These are phyloP conservation scores for Penicillium thymicola DNA, from an alignment of 2,329 filamentous ascomycete genomes.

Conservation along the genomic window DNA sequence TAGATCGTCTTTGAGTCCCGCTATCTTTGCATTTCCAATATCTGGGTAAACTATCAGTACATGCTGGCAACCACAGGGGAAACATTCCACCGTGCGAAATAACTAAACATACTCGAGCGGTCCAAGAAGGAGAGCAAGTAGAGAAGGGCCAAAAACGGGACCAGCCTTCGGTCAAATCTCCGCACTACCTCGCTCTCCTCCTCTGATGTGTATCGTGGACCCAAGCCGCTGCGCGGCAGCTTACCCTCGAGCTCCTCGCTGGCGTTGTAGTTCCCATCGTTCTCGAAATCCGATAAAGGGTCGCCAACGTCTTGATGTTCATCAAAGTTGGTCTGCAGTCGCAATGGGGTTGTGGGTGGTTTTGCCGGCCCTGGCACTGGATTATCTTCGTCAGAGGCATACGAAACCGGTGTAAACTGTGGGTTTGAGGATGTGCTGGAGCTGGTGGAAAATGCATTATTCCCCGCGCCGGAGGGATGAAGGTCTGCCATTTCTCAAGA, in stretches of 20 bases:
- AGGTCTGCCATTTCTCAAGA: constrained; percentile 23
- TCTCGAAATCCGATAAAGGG: constrained; percentile 24
- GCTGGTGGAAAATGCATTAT: constrained; percentile 24
- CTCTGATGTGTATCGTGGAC: constrained; percentile 49
- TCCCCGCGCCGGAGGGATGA: constrained; percentile 25
- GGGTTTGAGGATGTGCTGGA: constrained; percentile 27
- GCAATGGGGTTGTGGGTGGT: constrained; percentile 23
- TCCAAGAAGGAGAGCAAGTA: constrained; percentile 86
- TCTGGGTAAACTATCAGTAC: constrained; percentile 35
- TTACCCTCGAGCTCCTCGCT: constrained; percentile 23
- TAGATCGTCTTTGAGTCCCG: constrained; percentile 55
- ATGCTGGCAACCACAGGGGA: not conserved
- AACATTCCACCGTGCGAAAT: not conserved
- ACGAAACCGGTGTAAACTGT: constrained; percentile 37
- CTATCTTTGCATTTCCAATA: constrained; percentile 62
- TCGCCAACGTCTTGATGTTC: constrained; percentile 12
- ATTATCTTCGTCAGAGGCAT: constrained; percentile 27
- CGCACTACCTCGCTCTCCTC: constrained; percentile 70
- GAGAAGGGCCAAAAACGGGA: constrained; percentile 75
- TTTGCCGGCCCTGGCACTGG: constrained; percentile 13
- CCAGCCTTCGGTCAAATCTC: constrained; percentile 74
- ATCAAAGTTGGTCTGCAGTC: constrained; percentile 36
- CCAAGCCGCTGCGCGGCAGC: constrained; percentile 2
- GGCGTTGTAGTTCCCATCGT: constrained; percentile 29
- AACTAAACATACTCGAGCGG: constrained; percentile 64